phyloP scores from a whole-genome alignment of 2,329 filamentous ascomycete genomes.

The Talaromyces sp. region DNA sequence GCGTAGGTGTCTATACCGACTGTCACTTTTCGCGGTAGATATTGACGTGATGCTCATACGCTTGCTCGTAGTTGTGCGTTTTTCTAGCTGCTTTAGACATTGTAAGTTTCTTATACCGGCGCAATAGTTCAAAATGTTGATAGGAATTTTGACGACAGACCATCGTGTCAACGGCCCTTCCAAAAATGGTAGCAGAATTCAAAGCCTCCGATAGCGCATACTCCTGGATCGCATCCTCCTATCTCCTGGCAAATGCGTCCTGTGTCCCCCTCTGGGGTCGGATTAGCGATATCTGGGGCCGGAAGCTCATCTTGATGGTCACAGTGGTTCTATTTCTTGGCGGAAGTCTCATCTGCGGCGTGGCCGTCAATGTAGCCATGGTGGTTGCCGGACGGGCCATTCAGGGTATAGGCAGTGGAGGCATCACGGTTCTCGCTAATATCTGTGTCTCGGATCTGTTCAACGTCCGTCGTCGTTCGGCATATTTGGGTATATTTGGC shows the following conservation, averaged over 20 bases:
- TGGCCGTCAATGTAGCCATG: conserved; percentile 46
- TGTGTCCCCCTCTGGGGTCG: conserved; percentile 12
- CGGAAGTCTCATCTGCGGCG: conserved; percentile 50
- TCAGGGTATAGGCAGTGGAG: conserved; percentile 50
- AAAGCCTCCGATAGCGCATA: neutral
- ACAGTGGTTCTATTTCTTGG: conserved; percentile 51
- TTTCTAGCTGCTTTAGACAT: neutral
- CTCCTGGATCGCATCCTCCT: neutral
- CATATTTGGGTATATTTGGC: neutral
- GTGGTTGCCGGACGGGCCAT: conserved; percentile 46
- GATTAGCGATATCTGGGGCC: conserved; percentile 58
- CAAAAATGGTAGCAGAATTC: neutral
- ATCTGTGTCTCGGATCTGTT: conserved; percentile 41
- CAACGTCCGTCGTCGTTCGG: neutral
- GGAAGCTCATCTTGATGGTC: conserved; percentile 51
- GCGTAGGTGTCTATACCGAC: neutral
- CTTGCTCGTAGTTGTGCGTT: neutral
- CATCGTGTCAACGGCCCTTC: neutral
- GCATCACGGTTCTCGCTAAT: conserved; percentile 47
- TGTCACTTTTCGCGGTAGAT: neutral
- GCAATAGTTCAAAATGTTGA: no score
- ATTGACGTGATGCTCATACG: neutral
- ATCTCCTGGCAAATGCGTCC: neutral
- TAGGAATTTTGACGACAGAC: neutral
- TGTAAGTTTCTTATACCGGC: neutral